Evolutionary conservation across 2,329 filamentous ascomycete species (phyloP).

Genomic region (Ophiostoma ulmi): DNA sequence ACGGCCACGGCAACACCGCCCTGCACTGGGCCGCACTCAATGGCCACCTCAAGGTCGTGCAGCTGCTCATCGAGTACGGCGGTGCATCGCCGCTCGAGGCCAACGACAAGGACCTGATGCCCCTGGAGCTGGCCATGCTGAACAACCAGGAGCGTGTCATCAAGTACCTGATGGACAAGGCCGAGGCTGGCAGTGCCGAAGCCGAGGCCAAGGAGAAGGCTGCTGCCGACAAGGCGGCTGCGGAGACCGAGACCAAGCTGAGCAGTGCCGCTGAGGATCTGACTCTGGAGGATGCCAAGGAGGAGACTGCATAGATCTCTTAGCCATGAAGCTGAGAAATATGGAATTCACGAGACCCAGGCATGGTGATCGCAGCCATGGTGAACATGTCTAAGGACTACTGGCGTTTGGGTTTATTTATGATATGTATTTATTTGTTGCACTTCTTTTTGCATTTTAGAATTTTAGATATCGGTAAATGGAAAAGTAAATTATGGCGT

Average conservation of each 20-base stretch:
- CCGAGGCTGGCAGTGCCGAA: conserved; percentile 8
- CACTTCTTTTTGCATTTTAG: neutral
- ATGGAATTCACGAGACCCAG: neutral
- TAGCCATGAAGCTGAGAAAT: neutral
- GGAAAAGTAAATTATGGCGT: neutral
- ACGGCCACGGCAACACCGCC: conserved; percentile 81
- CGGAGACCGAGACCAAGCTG: neutral
- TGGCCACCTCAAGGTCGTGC: conserved; percentile 75
- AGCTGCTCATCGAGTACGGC: conserved; percentile 68
- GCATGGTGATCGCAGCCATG: too few relatives aligned
- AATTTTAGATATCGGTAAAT: neutral
- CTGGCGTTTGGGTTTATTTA: conserved; percentile 3
- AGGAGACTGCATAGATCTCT: neutral
- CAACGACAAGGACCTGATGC: conserved; percentile 80
- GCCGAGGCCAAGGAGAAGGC: conserved; percentile 12
- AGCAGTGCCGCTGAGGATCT: neutral
- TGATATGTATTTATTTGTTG: neutral
- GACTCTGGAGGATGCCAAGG: conserved; percentile 6
- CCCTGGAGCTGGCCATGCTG: conserved; percentile 67
- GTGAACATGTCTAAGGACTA: neutral
- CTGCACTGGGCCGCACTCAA: conserved; percentile 93
- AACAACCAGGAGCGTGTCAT: conserved; percentile 62
- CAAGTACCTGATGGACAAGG: conserved; percentile 49
- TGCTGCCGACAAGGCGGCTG: neutral
- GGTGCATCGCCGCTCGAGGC: conserved; percentile 73